Conservation (phyloP, 129 eudicot genomes). For the Lactuca sativa region DNA sequence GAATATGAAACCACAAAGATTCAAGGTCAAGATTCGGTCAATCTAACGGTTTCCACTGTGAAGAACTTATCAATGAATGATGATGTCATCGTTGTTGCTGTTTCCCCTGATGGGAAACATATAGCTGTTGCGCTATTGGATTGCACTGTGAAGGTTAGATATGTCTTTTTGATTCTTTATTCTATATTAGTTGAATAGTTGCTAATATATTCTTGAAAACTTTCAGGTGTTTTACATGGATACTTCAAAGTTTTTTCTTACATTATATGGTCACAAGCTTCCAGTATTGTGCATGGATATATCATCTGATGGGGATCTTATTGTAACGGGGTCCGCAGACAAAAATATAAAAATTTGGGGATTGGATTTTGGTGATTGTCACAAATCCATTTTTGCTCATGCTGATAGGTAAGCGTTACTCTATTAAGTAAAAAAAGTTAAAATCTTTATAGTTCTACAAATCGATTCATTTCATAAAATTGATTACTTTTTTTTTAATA, state of each 20-base stretch:
- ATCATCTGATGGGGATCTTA: slow-evolving; percentile 90
- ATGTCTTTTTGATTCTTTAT: slow-evolving; percentile 1
- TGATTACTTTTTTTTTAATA: slow-evolving; percentile 9
- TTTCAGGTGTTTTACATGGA: slow-evolving; percentile 89
- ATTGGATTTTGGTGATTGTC: slow-evolving; percentile 96
- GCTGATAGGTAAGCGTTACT: slow-evolving; percentile 63
- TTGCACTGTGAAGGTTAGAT: slow-evolving; percentile 80
- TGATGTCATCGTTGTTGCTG: slow-evolving; percentile 80
- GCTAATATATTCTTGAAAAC: not conserved
- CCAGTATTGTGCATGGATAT: slow-evolving; percentile 96
- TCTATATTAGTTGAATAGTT: not conserved
- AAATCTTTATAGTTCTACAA: not conserved
- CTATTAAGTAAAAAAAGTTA: too few relatives aligned
- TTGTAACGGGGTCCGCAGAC: slow-evolving; percentile 95
- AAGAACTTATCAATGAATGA: slow-evolving; percentile 74
- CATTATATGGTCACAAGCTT: slow-evolving; percentile 88
- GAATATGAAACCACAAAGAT: slow-evolving; percentile 61
- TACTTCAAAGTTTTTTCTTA: slow-evolving; percentile 68
- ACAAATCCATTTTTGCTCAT: slow-evolving; percentile 94
- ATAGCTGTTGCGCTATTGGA: slow-evolving; percentile 85
- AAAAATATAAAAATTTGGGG: slow-evolving; percentile 97
- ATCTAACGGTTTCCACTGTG: slow-evolving; percentile 65
- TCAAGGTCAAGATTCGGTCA: slow-evolving; percentile 70
- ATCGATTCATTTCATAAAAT: not conserved
- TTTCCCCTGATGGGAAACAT: slow-evolving; percentile 77